Evolutionary conservation across 345 rosid genomes (phyloP).

Genomic region (Punica granatum): DNA sequence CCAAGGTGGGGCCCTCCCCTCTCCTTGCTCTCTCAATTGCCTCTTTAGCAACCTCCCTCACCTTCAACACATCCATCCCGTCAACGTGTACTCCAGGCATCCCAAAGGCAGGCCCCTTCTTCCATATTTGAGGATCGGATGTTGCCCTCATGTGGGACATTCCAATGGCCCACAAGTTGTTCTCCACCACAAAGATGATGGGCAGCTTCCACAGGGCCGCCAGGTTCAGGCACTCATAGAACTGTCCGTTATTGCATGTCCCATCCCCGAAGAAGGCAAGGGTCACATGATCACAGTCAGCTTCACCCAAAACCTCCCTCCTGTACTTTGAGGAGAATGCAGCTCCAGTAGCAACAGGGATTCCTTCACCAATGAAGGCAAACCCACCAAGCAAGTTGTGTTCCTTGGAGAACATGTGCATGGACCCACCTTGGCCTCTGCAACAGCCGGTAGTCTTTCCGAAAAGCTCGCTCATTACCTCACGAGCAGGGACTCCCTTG

Average conservation of each 20-base stretch:
- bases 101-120: slow-evolving; percentile 58
- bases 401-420: slow-evolving; percentile 62
- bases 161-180: slow-evolving; percentile 63
- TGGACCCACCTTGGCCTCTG: slow-evolving; percentile 54
- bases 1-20: slow-evolving; percentile 58
- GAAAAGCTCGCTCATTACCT: slow-evolving; percentile 58
- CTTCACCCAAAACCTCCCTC: slow-evolving; percentile 38
- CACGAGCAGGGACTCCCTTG: slow-evolving; percentile 49
- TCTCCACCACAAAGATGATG: slow-evolving; percentile 54
- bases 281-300: slow-evolving; percentile 36
- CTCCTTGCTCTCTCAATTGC: slow-evolving; percentile 48
- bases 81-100: slow-evolving; percentile 58
- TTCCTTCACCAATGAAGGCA: slow-evolving; percentile 59
- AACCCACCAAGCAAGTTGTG: slow-evolving; percentile 52
- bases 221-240: slow-evolving; percentile 62
- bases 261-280: slow-evolving; percentile 57
- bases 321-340: slow-evolving; percentile 44
- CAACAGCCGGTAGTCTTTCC: slow-evolving; percentile 56
- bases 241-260: slow-evolving; percentile 54
- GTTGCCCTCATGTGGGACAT: slow-evolving; percentile 59
- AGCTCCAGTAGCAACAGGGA: slow-evolving; percentile 56
- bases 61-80: slow-evolving; percentile 64
- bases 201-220: slow-evolving; percentile 60
- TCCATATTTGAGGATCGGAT: slow-evolving; percentile 57
- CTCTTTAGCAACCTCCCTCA: slow-evolving; percentile 47